phyloP scores from a whole-genome alignment of 495 filamentous ascomycete genomes.

The Aspergillus nidulans region DNA sequence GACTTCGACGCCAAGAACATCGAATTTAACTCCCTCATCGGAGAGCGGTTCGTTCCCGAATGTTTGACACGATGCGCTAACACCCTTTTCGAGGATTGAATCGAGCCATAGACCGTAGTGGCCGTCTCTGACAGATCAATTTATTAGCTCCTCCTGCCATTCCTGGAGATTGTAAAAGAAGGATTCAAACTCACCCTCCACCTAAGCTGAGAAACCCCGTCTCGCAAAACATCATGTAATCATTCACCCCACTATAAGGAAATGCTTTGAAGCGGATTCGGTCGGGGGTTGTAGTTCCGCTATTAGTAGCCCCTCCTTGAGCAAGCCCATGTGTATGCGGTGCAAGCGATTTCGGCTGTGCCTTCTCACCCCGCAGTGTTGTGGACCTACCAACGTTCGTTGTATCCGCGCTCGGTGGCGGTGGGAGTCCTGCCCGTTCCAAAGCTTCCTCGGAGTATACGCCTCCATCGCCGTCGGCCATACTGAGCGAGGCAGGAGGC shows the following conservation, averaged over 20 bases:
- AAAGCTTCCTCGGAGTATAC: conserved; percentile 34
- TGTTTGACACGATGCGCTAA: conserved; percentile 76
- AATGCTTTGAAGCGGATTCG: conserved; percentile 93
- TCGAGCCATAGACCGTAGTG: conserved; percentile 93
- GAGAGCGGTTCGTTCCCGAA: conserved; percentile 97
- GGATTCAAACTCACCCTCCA: conserved; percentile 58
- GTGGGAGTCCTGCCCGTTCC: conserved; percentile 50
- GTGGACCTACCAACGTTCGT: conserved; percentile 66
- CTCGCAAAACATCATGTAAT: conserved; percentile 94
- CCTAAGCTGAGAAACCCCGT: conserved; percentile 78
- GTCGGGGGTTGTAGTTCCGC: conserved; percentile 49
- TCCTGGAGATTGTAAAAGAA: background rate
- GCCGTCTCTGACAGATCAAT: conserved; percentile 57
- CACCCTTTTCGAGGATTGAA: conserved; percentile 77
- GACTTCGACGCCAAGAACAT: conserved; percentile 84
- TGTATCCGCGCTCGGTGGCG: conserved; percentile 71
- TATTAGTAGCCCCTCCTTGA: conserved; percentile 21
- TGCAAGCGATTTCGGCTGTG: conserved; percentile 12
- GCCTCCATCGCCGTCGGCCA: conserved; percentile 33
- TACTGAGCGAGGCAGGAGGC: conserved; percentile 42
- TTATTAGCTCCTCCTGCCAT: conserved; percentile 2
- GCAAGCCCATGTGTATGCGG: conserved; percentile 27
- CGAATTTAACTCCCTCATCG: conserved; percentile 90
- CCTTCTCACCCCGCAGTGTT: conserved; percentile 45
- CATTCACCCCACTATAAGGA: conserved; percentile 91